Conservation (phyloP, 768 basidiomycete genomes). For the Kwoniella heveanensis region DNA sequence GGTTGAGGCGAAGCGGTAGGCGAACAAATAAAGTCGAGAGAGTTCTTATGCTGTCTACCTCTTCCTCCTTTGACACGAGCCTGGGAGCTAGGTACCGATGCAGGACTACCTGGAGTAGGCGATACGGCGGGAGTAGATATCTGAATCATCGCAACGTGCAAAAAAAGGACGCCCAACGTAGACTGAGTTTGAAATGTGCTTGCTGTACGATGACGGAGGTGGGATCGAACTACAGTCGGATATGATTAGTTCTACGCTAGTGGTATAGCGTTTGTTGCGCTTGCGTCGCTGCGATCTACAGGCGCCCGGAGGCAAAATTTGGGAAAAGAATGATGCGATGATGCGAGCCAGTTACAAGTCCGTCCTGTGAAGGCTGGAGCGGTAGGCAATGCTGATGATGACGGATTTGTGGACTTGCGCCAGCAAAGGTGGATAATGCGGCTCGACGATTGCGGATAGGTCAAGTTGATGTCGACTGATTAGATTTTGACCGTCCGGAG, state of each 20-base stretch:
- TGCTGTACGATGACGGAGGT: not conserved
- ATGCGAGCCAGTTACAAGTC: too few species aligned
- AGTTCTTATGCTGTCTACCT: conserved; percentile 17
- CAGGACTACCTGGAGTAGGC: not conserved
- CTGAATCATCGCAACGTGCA: not conserved
- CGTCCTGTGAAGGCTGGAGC: too few species aligned
- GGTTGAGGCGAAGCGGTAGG: conserved; percentile 3
- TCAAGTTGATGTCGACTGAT: not conserved
- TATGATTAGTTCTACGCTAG: not conserved
- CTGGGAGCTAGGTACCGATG: not conserved
- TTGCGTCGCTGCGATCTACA: not conserved
- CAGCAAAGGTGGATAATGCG: not conserved
- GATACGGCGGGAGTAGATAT: not conserved
- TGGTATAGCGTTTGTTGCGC: not conserved
- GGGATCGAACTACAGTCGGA: not conserved
- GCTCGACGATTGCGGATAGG: not conserved
- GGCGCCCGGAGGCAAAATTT: not conserved
- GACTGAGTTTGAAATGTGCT: too few species aligned
- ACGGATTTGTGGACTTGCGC: not conserved
- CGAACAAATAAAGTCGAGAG: conserved; percentile 21
- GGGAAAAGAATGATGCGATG: not conserved
- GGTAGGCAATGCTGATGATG: too few species aligned
- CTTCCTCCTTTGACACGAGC: not conserved
- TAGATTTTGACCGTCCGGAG: not conserved
- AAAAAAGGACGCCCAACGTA: too few species aligned